Evolutionary conservation across 495 filamentous ascomycete genomes (phyloP).

Genomic region (Penicillium subrubescens): DNA sequence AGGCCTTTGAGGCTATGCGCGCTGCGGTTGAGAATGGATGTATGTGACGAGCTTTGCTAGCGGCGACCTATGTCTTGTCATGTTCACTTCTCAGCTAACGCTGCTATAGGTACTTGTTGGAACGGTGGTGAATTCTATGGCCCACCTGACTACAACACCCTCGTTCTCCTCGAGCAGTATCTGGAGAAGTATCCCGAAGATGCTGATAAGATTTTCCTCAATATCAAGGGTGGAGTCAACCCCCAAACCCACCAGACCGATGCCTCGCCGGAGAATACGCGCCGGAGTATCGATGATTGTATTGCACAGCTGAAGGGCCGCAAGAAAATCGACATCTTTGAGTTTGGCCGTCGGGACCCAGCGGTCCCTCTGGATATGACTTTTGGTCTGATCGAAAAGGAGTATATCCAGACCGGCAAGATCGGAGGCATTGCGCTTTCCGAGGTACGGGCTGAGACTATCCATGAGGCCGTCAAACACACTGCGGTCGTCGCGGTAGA

Average conservation of each 20-base stretch:
- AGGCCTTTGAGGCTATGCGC: conserved; percentile 2
- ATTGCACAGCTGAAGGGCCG: neutral
- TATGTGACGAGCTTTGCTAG: neutral
- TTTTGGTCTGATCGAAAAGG: neutral
- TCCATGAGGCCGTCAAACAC: conserved; percentile 3
- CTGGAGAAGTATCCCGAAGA: neutral
- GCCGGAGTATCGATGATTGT: neutral
- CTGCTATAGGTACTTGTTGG: neutral
- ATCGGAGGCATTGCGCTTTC: conserved; percentile 6
- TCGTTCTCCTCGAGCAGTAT: neutral
- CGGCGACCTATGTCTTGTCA: neutral
- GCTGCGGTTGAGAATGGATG: neutral
- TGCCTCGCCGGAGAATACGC: neutral
- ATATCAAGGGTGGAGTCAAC: neutral
- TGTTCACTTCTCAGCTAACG: neutral
- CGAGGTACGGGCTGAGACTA: neutral
- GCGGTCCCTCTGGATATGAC: neutral
- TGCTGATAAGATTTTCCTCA: neutral
- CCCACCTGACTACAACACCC: neutral
- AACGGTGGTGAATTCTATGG: conserved; percentile 3
- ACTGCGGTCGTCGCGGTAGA: neutral
- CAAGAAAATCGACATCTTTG: neutral
- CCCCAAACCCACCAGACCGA: neutral
- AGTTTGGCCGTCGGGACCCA: neutral
- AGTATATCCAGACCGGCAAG: neutral